Evolutionary conservation across 2,329 filamentous ascomycete genomes (phyloP).

Genomic region (Trichophyton rubrum): DNA sequence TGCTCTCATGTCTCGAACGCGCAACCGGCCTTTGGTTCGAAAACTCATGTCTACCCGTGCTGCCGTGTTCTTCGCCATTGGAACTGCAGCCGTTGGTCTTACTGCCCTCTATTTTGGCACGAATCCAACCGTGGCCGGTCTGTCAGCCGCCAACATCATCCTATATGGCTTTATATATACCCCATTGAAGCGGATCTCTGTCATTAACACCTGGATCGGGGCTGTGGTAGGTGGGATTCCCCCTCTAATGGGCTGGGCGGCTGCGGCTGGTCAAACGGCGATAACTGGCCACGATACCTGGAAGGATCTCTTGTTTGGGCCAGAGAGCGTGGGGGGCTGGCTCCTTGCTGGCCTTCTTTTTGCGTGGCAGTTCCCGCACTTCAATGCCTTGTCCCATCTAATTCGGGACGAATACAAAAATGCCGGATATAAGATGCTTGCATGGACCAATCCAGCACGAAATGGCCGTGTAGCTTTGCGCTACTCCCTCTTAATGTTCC

Average conservation of each 20-base stretch:
- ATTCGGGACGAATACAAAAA: conserved; percentile 80
- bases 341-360: conserved; percentile 72
- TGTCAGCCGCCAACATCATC: conserved; percentile 72
- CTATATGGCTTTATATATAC: conserved; percentile 91
- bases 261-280: conserved; percentile 78
- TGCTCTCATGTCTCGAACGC: conserved; percentile 83
- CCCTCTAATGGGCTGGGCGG: conserved; percentile 95
- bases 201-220: conserved; percentile 88
- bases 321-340: conserved; percentile 68
- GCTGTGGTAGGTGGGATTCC: conserved; percentile 88
- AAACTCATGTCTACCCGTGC: conserved; percentile 58
- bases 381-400: conserved; percentile 82
- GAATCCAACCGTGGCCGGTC: conserved; percentile 79
- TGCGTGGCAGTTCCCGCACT: conserved; percentile 97
- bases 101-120: conserved; percentile 74
- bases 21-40: conserved; percentile 78
- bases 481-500: conserved; percentile 75
- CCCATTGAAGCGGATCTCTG: conserved; percentile 74
- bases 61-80: conserved; percentile 67
- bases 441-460: conserved; percentile 72
- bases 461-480: conserved; percentile 80
- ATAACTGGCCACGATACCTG: conserved; percentile 58
- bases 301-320: conserved; percentile 63
- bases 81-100: conserved; percentile 56
- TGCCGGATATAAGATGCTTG: conserved; percentile 59